Evolutionary conservation across 495 filamentous ascomycete genomes (phyloP), one percentile per base, ranked within the genome.

Genomic region (Podospora pseudoanserina): DNA sequence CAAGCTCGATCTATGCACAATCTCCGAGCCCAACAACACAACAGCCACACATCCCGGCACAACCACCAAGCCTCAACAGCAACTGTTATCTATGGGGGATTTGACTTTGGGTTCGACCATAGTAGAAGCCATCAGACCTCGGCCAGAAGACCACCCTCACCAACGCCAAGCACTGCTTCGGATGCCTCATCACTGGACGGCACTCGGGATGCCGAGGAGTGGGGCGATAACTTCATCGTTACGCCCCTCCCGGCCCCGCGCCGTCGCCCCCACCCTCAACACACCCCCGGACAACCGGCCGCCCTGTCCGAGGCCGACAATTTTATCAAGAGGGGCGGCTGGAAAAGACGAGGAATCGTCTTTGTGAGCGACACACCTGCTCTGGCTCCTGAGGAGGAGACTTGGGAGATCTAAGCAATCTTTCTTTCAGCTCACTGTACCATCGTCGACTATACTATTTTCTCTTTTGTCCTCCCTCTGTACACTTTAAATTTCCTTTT

Each of bases 321-420:
- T 27, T 79, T 80, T 58, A 70, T 83, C 16, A 81, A 79, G 72
- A 73, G 82, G 0, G 82, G 81, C 15, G 81, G 76, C 15, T 84
- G 82, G 82, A 84, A 84, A 75, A 73, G 82, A 23, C 67, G 78
- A 20, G 82, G 82, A 32, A 81, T 84, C 65, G 78, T 84, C 64
- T 84, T 84, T 70, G 71, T 74, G 13, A 63, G 30, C 27, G 68
- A 75, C 26, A 73, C 75, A n/a, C 63, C 62, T 9, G 54, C 60
- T 39, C 53, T 70, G 66, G 73, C 71, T 1, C 60, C 62, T 27
- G 75, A 73, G 65, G 74, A 76, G n/a, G 75, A 77, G 59, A 60
- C 54, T 13, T 77, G 73, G 34, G 72, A 77, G 76, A 75, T 54
- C 34, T 73, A 54, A 74, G 23, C 30, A 19, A 11, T 49, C 39